Conservation (phyloP, 768 basidiomycete genomes). For the Mycena vulgaris region DNA sequence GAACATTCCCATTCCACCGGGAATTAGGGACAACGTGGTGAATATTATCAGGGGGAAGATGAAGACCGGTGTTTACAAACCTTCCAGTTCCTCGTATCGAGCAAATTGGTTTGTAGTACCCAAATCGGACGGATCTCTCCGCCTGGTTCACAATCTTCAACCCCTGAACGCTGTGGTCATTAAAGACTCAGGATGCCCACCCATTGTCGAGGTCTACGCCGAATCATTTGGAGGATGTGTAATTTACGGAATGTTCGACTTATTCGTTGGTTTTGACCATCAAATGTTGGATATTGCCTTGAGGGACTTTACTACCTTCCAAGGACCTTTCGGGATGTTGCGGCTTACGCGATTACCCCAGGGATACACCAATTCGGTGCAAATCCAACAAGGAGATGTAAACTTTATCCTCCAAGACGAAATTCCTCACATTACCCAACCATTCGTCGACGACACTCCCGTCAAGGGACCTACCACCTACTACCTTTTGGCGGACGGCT, state of each 20-base stretch:
- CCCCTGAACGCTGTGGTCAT: background rate
- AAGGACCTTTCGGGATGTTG: background rate
- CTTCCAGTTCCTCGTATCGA: no score
- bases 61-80: no score
- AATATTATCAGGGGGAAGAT: background rate
- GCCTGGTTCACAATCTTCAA: no score
- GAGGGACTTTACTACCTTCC: slow-evolving; percentile 3
- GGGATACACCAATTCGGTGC: slow-evolving; percentile 9
- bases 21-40: slow-evolving; percentile 18
- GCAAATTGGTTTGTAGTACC: no score
- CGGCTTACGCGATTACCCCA: no score
- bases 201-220: background rate
- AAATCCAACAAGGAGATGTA: slow-evolving; percentile 2
- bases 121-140: no score
- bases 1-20: slow-evolving; percentile 29
- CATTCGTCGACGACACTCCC: no score
- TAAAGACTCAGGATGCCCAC: background rate
- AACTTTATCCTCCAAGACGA: slow-evolving; percentile 9
- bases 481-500: background rate
- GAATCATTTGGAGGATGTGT: background rate
- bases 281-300: background rate
- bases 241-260: slow-evolving; percentile 1
- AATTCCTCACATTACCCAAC: background rate
- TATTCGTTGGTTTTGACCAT: slow-evolving; percentile 13
- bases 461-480: background rate